Conservation (phyloP, 1,284 basidiomycete species). For the Volvariella volvacea region DNA sequence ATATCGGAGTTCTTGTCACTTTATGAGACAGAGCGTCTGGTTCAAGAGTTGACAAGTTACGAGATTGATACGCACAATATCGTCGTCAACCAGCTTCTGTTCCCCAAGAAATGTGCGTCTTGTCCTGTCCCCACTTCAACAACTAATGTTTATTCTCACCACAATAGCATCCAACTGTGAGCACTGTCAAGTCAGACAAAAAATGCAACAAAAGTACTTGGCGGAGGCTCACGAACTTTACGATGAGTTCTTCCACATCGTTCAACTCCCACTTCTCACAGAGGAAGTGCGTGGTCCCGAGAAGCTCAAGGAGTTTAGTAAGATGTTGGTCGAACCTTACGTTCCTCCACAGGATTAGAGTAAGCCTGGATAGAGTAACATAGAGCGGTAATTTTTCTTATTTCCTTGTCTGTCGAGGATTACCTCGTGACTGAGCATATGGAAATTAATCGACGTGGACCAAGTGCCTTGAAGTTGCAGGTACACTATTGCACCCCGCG, state of each 20-base stretch:
- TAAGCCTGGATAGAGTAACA: background rate
- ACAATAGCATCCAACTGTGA: conserved; percentile 86
- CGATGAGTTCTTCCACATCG: conserved; percentile 95
- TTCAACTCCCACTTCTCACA: conserved; percentile 88
- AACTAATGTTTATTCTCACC: too few species aligned
- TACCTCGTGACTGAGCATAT: too few species aligned
- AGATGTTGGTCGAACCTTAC: conserved; percentile 42
- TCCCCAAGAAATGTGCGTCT: conserved; percentile 79
- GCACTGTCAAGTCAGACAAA: conserved; percentile 89
- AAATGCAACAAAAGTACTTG: conserved; percentile 98
- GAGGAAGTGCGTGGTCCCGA: conserved; percentile 96
- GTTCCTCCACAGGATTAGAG: conserved; percentile 5
- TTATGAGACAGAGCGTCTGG: conserved; percentile 96
- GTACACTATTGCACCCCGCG: too few species aligned
- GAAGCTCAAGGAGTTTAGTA: conserved; percentile 86
- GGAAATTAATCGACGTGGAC: too few species aligned
- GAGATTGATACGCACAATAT: conserved; percentile 99
- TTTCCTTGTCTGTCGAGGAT: too few species aligned
- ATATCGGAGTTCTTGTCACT: conserved; percentile 98
- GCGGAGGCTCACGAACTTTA: conserved; percentile 92
- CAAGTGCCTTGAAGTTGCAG: too few species aligned
- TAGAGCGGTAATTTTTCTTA: too few species aligned
- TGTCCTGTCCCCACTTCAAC: background rate
- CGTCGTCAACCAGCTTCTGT: conserved; percentile 95
- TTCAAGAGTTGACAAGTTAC: conserved; percentile 94